Evolutionary conservation across 23 red algal species (phyloP), one percentile per base, ranked within the genome.

Genomic region (Gracilaria vermiculophylla): DNA sequence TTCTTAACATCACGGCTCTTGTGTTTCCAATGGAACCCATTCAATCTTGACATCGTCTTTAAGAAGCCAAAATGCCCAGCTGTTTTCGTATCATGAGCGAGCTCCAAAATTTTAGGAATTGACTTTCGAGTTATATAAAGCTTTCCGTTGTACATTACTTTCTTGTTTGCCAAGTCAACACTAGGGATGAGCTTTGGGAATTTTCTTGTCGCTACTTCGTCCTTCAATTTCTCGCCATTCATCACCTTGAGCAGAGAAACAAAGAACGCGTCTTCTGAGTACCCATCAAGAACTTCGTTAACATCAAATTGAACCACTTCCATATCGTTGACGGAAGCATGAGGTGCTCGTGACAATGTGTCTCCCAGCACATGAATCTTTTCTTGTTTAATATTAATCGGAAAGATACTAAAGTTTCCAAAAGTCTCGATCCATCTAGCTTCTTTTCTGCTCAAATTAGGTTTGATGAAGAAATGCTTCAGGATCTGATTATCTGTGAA

Each of bases 401-500:
- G 44, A 9, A 3, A 31, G 35, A 85, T 58, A 13, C 40, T 57
- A 54, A 43, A 44, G 5, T 67, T 3, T 3, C 36, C 20, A 48
- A 85, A 0, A 9, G 0, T 29, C 0, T 85, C 64, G 11, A 85
- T 0, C 56, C 64, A 85, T 32, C 43, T 14, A 4, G 80, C 61
- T 62, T 85, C 64, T 11, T 2, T 31, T 13, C 80, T 31, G 2
- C 42, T 85, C 61, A 69, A 9, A 21, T 21, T 64, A 13, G 34
- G 56, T 41, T 69, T 85, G 17, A 27, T 69, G 44, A 85, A 45
- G 13, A 85, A 85, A 1, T 71, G 20, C 19, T 85, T 33, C 57
- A 85, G 27, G 9, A 69, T 60, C 41, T 85, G 12, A 28, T 85
- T 85, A 20, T 85, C 80, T 19, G 80, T 85, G 36, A 85, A 49